These are phyloP conservation scores for Myrmaecium sp. DNA, from an alignment of 2,329 filamentous ascomycete genomes.

Conservation along the genomic window DNA sequence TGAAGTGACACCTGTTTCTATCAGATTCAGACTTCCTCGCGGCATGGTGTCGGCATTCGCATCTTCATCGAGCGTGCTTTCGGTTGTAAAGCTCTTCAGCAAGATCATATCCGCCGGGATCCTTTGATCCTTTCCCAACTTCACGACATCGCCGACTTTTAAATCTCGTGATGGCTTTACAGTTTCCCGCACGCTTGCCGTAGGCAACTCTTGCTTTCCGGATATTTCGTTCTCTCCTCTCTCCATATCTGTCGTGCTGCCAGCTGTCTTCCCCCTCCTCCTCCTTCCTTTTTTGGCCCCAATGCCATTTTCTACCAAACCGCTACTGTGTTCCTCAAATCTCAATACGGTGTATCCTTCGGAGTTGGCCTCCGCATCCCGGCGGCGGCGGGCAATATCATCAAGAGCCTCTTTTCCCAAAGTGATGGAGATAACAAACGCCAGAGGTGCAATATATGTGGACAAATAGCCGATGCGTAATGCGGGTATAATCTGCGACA, in stretches of 20 bases:
- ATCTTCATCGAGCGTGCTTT: slow-evolving; percentile 6
- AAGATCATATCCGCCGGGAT: slow-evolving; percentile 92
- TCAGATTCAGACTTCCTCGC: too few species aligned
- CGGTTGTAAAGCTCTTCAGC: slow-evolving; percentile 53
- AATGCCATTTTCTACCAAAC: slow-evolving; percentile 13
- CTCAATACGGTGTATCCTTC: slow-evolving; percentile 68
- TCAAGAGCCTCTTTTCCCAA: slow-evolving; percentile 92
- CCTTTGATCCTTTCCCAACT: slow-evolving; percentile 78
- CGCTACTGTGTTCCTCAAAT: slow-evolving; percentile 42
- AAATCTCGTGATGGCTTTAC: slow-evolving; percentile 73
- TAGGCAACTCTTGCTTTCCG: slow-evolving; percentile 15
- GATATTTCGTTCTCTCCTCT: slow-evolving; percentile 45
- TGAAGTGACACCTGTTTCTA: slow-evolving; percentile 9
- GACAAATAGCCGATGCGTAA: slow-evolving; percentile 86
- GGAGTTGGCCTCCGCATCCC: slow-evolving; percentile 88
- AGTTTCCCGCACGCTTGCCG: slow-evolving; percentile 46
- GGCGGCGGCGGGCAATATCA: slow-evolving; percentile 68
- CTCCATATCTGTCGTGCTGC: slow-evolving; percentile 45
- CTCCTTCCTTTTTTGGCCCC: slow-evolving; percentile 14
- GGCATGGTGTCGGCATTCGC: slow-evolving; percentile 3
- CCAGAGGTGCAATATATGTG: slow-evolving; percentile 83
- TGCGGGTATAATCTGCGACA: slow-evolving; percentile 82
- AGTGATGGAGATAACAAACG: slow-evolving; percentile 81
- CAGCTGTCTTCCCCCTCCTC: slow-evolving; percentile 19
- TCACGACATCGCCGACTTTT: slow-evolving; percentile 89